These are phyloP conservation scores for Actinidia polygama DNA, from an alignment of 179 eudicot genomes.

Conservation along the genomic window DNA sequence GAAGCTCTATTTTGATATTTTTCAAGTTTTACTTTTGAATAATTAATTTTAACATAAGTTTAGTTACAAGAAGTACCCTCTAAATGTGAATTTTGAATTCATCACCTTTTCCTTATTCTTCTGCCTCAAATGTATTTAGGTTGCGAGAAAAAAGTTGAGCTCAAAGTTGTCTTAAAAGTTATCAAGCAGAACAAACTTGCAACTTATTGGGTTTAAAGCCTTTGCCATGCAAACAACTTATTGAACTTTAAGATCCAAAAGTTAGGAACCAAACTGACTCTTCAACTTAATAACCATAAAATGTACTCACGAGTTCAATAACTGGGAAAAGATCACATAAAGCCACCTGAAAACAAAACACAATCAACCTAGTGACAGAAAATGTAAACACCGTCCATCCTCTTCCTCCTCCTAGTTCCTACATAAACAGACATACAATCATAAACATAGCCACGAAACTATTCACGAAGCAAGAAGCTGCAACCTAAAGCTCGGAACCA, in stretches of 20 bases:
- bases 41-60: too few relatives aligned
- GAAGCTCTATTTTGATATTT: too few relatives aligned
- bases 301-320: neutral
- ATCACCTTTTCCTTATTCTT: too few relatives aligned
- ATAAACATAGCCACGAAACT: constrained; percentile 38
- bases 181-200: neutral
- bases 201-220: neutral
- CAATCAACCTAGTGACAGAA: neutral
- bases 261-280: neutral
- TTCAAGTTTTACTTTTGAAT: too few relatives aligned
- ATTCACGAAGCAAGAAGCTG: constrained; percentile 46
- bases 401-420: constrained; percentile 9
- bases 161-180: neutral
- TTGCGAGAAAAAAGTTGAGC: too few relatives aligned
- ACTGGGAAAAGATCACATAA: neutral
- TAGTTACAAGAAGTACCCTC: too few relatives aligned
- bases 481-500: constrained; percentile 39
- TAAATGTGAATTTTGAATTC: too few relatives aligned
- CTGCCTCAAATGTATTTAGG: too few relatives aligned
- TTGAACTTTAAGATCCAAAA: too few relatives aligned
- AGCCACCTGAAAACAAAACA: constrained; percentile 4
- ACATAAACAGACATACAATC: constrained; percentile 45
- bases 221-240: neutral
- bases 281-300: neutral
- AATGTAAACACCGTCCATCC: neutral